A percentile compares a stretch with the other conserved stretches of the same genome.
Conservation (phyloP, 208 protist genomes). For the Acanthamoeba triangularis region DNA sequence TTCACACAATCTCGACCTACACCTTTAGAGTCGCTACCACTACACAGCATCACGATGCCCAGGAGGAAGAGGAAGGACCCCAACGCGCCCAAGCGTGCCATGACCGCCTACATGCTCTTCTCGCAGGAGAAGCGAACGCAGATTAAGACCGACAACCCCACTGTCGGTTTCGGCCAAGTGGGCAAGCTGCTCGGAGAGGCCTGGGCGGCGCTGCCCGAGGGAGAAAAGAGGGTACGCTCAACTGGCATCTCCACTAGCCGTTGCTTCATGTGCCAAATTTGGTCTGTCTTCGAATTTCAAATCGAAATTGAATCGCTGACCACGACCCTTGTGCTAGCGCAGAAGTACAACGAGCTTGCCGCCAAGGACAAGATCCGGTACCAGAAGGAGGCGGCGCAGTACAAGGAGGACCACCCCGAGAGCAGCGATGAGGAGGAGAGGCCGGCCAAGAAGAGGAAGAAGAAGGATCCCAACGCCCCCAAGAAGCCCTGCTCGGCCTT, state of each 20-base stretch:
- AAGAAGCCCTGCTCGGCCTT: conserved; percentile 63
- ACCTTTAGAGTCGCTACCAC: neutral
- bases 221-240: neutral
- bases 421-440: conserved; percentile 43
- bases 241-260: no score
- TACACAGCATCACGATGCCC: neutral
- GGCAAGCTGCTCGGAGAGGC: conserved; percentile 28
- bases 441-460: conserved; percentile 52
- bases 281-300: neutral
- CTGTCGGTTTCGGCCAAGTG: neutral
- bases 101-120: conserved; percentile 24
- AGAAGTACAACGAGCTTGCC: conserved; percentile 39
- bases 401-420: conserved; percentile 36
- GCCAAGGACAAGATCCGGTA: conserved; percentile 28
- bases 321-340: neutral
- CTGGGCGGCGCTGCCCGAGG: neutral
- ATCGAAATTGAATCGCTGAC: neutral
- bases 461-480: conserved; percentile 63
- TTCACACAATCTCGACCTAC: no score
- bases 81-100: conserved; percentile 30
- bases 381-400: neutral
- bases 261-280: no score
- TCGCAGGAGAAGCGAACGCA: conserved; percentile 27
- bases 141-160: neutral
- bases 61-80: conserved; percentile 21